Percentiles rank a stretch among this genome's conserved stretches.
Conservation (phyloP, 257 asterid genomes). For the Ilex aquifolium region DNA sequence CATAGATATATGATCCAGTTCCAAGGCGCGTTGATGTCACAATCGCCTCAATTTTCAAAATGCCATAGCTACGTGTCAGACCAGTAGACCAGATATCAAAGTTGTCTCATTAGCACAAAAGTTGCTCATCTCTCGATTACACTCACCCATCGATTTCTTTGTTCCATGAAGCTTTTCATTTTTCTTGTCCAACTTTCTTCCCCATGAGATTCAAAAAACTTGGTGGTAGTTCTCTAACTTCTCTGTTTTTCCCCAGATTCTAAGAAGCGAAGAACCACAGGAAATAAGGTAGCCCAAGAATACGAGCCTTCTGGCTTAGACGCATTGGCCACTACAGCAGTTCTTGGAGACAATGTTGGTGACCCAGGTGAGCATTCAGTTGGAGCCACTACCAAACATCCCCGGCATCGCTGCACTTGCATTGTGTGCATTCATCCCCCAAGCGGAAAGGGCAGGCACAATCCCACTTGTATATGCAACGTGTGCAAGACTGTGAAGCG, state of each 20-base stretch:
- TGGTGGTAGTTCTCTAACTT: no score
- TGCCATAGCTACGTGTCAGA: no score
- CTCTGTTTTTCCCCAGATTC: slow-evolving; percentile 28
- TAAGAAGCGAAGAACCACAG: slow-evolving; percentile 48
- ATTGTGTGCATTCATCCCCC: slow-evolving; percentile 99
- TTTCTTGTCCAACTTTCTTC: not conserved
- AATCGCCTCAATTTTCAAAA: no score
- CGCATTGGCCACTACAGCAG: slow-evolving; percentile 92
- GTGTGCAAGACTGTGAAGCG: slow-evolving; percentile 80
- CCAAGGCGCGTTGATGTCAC: no score
- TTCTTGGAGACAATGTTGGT: slow-evolving; percentile 63
- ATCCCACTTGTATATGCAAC: slow-evolving; percentile 77
- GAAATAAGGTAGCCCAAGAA: slow-evolving; percentile 29
- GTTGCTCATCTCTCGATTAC: no score
- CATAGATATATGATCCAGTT: no score
- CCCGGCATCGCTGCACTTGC: slow-evolving; percentile 95
- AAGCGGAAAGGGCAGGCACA: slow-evolving; percentile 90
- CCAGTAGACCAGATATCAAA: no score
- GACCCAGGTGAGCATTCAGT: slow-evolving; percentile 47
- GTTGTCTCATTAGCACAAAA: no score
- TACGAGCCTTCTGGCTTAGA: slow-evolving; percentile 85
- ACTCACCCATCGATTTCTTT: no score
- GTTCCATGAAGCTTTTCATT: no score
- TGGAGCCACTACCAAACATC: slow-evolving; percentile 82
- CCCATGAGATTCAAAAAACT: slow-evolving; percentile 32